Evolutionary conservation across 805 yeast species (phyloP).

Genomic region (Wickerhamomyces sydowiorum): DNA sequence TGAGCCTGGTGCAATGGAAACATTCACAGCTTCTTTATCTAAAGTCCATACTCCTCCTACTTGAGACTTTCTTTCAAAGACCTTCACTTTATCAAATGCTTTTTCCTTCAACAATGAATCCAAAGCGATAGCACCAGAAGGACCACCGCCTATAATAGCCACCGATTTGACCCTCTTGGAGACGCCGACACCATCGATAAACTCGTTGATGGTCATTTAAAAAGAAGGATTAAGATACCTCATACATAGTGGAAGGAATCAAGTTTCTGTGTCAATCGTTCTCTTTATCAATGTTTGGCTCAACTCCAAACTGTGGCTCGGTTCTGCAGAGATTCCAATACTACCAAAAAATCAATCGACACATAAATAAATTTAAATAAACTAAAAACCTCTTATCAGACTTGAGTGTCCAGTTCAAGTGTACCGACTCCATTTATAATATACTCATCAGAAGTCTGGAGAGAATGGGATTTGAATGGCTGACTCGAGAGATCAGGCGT

Average conservation of each 20-base stretch:
- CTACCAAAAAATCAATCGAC: too few relatives aligned
- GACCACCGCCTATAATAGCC: conserved; percentile 40
- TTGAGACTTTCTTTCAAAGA: conserved; percentile 30
- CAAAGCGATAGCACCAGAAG: conserved; percentile 35
- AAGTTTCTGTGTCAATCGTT: too few relatives aligned
- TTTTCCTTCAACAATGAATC: conserved; percentile 29
- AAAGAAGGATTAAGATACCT: too few relatives aligned
- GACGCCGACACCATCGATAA: not conserved
- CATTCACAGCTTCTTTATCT: conserved; percentile 18
- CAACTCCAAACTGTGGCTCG: not conserved
- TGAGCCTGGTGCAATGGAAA: conserved; percentile 13
- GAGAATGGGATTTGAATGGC: not conserved
- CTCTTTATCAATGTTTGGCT: not conserved
- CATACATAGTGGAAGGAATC: too few relatives aligned
- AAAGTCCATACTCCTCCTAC: conserved; percentile 36
- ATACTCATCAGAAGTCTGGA: not conserved
- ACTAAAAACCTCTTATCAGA: too few relatives aligned
- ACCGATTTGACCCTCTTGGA: conserved; percentile 14
- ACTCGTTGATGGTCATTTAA: not conserved
- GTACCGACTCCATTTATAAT: not conserved
- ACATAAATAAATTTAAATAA: too few relatives aligned
- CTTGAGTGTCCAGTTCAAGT: too few relatives aligned
- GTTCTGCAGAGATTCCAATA: too few relatives aligned
- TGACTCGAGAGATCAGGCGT: conserved; percentile 1
- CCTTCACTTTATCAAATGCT: conserved; percentile 22